Evolutionary conservation across 2,329 filamentous ascomycete species (phyloP).

Genomic region (Pleoardoris graminearum): DNA sequence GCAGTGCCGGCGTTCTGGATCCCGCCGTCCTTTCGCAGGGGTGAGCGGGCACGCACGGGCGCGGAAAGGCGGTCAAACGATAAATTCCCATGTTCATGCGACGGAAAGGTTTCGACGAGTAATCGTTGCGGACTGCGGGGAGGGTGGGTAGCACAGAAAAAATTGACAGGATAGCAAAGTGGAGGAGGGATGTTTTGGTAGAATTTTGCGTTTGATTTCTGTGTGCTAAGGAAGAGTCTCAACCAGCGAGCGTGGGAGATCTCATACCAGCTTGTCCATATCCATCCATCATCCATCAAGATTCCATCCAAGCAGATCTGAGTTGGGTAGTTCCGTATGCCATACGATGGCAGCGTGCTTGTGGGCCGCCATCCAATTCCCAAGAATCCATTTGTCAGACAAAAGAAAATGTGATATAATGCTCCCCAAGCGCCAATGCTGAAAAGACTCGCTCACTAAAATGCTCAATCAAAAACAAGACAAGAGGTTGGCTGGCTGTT

Average conservation of each 20-base stretch:
- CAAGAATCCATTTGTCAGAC: slow-evolving; percentile 8
- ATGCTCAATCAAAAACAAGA: slow-evolving; percentile 42
- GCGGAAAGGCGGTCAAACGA: neutral
- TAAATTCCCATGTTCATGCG: neutral
- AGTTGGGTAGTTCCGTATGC: slow-evolving; percentile 27
- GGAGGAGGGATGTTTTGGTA: slow-evolving; percentile 2
- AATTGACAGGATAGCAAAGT: neutral
- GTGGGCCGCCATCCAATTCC: slow-evolving; percentile 13
- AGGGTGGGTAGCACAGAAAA: neutral
- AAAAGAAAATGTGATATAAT: slow-evolving; percentile 32
- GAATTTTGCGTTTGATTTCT: slow-evolving; percentile 8
- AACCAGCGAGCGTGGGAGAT: slow-evolving; percentile 11
- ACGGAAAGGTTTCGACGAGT: neutral
- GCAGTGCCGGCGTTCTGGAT: slow-evolving; percentile 2
- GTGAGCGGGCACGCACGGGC: slow-evolving; percentile 1
- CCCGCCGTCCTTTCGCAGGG: slow-evolving; percentile 3
- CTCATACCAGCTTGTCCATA: slow-evolving; percentile 12
- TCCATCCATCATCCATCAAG: neutral
- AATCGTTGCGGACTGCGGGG: neutral
- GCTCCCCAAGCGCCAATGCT: slow-evolving; percentile 34
- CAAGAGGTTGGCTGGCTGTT: slow-evolving; percentile 32
- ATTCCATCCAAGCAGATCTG: slow-evolving; percentile 19
- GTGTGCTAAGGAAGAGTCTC: slow-evolving; percentile 7
- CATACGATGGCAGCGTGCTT: slow-evolving; percentile 11
- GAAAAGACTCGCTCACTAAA: slow-evolving; percentile 44